Conservation (phyloP, 1,284 basidiomycete genomes). For the Microbotryum lychnidis-dioicae region DNA sequence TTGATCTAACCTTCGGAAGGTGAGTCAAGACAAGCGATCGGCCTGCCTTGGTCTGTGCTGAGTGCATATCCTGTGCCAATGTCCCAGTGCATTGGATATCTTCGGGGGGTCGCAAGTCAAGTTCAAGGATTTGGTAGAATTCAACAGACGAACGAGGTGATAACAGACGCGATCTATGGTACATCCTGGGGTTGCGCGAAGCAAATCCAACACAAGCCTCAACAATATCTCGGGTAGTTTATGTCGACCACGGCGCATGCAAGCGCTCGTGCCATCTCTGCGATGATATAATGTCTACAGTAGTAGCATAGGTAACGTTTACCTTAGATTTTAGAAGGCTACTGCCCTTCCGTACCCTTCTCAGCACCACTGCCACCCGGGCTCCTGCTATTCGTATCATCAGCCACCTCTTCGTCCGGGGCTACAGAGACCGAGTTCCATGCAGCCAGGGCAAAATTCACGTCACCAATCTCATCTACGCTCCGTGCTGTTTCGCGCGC, state of each 20-base stretch:
- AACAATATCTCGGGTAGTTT: too few relatives aligned
- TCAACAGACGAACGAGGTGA: slow-evolving; percentile 33
- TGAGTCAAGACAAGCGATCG: slow-evolving; percentile 39
- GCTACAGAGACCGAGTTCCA: slow-evolving; percentile 15
- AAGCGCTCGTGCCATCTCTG: too few relatives aligned
- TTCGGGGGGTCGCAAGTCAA: slow-evolving; percentile 68
- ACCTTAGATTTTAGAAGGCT: too few relatives aligned
- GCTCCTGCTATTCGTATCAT: slow-evolving; percentile 7
- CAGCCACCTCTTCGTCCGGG: slow-evolving; percentile 23
- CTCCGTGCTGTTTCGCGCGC: slow-evolving; percentile 37
- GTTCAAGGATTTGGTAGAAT: slow-evolving; percentile 58
- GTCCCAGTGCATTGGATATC: slow-evolving; percentile 62
- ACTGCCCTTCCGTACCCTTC: too few relatives aligned
- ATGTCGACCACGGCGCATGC: too few relatives aligned
- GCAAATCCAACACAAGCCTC: too few relatives aligned
- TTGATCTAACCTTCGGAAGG: slow-evolving; percentile 96
- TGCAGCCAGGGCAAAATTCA: slow-evolving; percentile 15
- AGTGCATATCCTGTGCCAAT: background rate
- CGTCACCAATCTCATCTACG: slow-evolving; percentile 26
- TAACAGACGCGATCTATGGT: too few relatives aligned
- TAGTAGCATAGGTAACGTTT: too few relatives aligned
- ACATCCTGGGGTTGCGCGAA: too few relatives aligned
- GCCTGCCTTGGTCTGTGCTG: background rate
- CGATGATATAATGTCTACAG: too few relatives aligned
- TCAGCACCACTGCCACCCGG: too few relatives aligned